Conservation (phyloP, 257 asterid species). For the Solanum chiquidenum region DNA sequence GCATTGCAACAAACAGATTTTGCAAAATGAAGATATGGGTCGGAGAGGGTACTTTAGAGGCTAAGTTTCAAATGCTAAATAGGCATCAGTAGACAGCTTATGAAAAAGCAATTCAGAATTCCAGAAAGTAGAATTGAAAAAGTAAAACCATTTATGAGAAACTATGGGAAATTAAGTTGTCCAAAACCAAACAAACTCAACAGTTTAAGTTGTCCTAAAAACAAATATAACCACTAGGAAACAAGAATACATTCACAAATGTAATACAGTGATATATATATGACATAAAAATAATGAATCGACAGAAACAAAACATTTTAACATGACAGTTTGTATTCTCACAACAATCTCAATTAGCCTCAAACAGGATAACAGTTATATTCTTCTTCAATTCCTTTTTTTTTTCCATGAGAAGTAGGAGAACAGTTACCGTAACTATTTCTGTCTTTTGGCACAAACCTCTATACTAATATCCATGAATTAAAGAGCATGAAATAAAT, state of each 20-base stretch:
- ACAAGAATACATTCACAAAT: background rate
- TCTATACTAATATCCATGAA: background rate
- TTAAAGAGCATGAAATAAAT: background rate
- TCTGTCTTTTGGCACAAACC: background rate
- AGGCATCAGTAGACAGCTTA: background rate
- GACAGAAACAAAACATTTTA: background rate
- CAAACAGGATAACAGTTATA: background rate
- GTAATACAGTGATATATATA: background rate
- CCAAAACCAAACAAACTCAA: background rate
- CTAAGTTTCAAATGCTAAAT: background rate
- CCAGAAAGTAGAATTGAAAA: background rate
- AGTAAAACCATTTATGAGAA: background rate
- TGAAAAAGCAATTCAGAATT: background rate
- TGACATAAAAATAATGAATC: background rate
- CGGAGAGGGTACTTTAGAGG: background rate
- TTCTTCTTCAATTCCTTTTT: background rate
- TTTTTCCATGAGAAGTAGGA: background rate
- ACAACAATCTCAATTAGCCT: background rate
- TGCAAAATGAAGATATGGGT: background rate
- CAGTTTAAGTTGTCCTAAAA: background rate
- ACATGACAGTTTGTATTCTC: background rate
- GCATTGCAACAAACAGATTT: background rate
- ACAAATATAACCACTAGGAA: background rate
- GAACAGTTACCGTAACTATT: background rate
- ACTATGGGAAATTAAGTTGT: background rate